Base-by-base conservation (phyloP, 768 basidiomycete genomes). In the Amanita pallidorosea region DNA sequence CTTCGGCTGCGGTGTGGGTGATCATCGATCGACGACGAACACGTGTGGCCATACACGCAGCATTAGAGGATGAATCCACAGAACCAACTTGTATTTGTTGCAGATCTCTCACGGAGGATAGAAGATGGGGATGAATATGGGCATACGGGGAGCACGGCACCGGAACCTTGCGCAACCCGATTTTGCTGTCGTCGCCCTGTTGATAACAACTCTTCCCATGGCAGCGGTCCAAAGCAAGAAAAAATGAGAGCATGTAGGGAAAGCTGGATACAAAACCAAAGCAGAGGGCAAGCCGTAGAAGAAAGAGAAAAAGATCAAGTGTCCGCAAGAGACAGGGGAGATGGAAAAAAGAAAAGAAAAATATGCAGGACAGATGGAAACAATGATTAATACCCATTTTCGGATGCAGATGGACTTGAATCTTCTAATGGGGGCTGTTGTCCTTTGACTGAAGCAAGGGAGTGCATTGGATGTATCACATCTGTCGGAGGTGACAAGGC, bases 401-500 rank as follows among this genome's bases (percentile, higher is more conserved):
- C 75, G 47, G 77, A 74, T 18, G 73, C 67, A 5, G 75, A 70
- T 13, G 76, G 71, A 57, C 67, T 82, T 7, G 83, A 83, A 57
- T 78, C 79, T 61, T 82, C 84, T 47, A 73, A 77, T 17, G 80
- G 77, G 33, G 76, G 73, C 47, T 79, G 75, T 60, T 82, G 83
- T 29, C 77, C 76, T 58, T 74, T 73, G 50, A 76, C 74, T 25
- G 80, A 75, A 37, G 75, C 63, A 47, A 81, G 73, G 35, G 76
- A 72, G 59, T 80, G 77, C 35, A 60, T 57, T 53, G 70, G 64
- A 43, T 67, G 71, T 15, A 69, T 63, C 6, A 64, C 67, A 57
- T 85, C 84, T 7, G 81, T 78, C 15, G 83, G 78, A 37, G 83
- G 83, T 11, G 85, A 82, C 57, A 83, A 60, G 9, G 81, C 78